Evolutionary conservation across 176 grass and related monocot species (phyloP).

Genomic region (Aegilops sharonensis): DNA sequence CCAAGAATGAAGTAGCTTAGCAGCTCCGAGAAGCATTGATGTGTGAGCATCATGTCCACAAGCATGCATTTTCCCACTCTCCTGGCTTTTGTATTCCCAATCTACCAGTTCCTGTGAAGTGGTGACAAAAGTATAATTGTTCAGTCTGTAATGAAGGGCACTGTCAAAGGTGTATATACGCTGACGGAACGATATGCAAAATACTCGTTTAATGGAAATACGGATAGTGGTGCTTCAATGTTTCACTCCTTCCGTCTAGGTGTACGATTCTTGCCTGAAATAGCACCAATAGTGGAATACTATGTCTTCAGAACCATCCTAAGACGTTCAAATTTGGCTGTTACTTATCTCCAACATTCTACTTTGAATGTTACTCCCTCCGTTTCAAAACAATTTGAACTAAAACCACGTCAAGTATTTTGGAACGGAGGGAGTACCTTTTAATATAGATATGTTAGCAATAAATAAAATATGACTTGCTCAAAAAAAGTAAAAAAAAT

Average conservation of each 20-base stretch:
- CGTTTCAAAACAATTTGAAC: too few relatives aligned
- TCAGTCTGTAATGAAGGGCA: neutral
- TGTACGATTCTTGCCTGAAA: neutral
- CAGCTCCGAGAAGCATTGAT: conserved; percentile 17
- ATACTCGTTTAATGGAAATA: neutral
- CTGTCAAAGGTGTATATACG: neutral
- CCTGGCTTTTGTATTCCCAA: conserved; percentile 16
- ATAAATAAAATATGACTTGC: neutral
- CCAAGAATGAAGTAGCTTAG: conserved; percentile 13
- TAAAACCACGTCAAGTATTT: too few relatives aligned
- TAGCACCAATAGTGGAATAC: neutral
- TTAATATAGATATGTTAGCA: neutral
- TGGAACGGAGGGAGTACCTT: neutral
- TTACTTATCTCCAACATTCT: neutral
- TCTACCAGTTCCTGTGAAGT: conserved; percentile 16
- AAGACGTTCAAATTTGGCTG: neutral
- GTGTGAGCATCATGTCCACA: conserved; percentile 16
- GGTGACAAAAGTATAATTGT: neutral
- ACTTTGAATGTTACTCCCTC: neutral
- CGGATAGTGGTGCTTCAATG: neutral
- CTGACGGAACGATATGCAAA: neutral
- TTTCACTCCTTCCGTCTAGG: neutral
- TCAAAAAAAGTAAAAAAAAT: neutral
- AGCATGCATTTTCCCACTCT: conserved; percentile 18
- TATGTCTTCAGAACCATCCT: neutral